A percentile compares a stretch with the other conserved stretches of the same genome.
Conservation (phyloP, 768 basidiomycete species). For the Sporobolomyces phaffii region DNA sequence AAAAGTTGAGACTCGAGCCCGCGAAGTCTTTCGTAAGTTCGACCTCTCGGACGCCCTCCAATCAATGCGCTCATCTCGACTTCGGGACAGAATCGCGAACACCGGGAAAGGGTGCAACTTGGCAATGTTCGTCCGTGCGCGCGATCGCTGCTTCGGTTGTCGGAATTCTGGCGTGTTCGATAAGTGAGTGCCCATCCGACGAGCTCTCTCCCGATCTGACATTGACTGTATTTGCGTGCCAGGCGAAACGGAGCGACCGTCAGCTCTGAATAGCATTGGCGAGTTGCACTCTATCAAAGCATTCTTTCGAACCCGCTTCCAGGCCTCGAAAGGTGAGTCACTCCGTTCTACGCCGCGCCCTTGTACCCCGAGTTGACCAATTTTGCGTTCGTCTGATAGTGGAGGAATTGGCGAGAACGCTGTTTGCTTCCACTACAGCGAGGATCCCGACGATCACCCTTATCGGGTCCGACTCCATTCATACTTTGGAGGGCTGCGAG, state of each 20-base stretch:
- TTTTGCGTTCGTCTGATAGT: too few species aligned
- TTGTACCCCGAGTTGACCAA: too few species aligned
- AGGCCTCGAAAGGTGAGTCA: background rate
- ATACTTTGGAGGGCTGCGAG: background rate
- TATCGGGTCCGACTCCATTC: background rate
- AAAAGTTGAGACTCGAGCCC: background rate
- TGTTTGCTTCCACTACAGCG: too few species aligned
- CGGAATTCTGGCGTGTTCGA: constrained; percentile 14
- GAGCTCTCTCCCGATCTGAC: too few species aligned
- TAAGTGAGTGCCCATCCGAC: constrained; percentile 14
- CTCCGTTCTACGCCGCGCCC: background rate
- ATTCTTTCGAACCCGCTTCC: background rate
- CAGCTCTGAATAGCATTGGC: background rate
- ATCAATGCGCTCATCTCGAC: too few species aligned
- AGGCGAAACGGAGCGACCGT: background rate
- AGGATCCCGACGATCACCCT: background rate
- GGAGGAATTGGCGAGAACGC: too few species aligned
- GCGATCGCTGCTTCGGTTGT: background rate
- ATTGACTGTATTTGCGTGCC: too few species aligned
- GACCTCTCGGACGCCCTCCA: too few species aligned
- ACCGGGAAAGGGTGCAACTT: background rate
- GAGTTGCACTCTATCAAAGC: background rate
- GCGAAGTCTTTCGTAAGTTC: too few species aligned
- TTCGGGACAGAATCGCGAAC: constrained; percentile 14
- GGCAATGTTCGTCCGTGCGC: constrained; percentile 12